Base-by-base conservation (phyloP, 768 basidiomycete species). In the Calocera viscosa region DNA sequence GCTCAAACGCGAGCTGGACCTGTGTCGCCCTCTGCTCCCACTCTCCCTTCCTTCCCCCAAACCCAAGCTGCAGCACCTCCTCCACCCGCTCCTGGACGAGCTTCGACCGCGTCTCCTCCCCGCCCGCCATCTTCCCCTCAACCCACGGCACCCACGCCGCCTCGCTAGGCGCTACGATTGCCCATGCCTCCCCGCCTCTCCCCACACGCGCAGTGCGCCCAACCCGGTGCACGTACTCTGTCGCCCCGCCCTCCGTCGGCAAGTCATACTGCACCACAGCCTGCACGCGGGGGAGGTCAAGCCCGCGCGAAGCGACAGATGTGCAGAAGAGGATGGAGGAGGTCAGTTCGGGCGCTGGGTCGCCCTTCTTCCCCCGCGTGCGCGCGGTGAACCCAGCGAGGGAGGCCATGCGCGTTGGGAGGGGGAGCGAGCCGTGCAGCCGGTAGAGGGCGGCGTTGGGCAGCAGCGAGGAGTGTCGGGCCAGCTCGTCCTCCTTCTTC, bases 151-250 rank as follows among this genome's bases (percentile, higher is more conserved):
- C 87, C 95, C 96, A 99, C 60, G 82, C 87, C 16, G 80, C 78
- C 77, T 99, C 96, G 70, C 84, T 89, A 0, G 94, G 94, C 1
- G 86, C 80, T 41, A 98, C 86, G 67, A 99, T 85, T 67, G 88
- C 87, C 94, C 94, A 97, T 1, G 94, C 92, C 75, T 98, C 92
- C 68, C 96, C 96, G 28, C 91, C 90, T 71, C 88, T 90, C 16
- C 96, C 96, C 8, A 89, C 94, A 75, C 96, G 91, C 16, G 96
- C 96, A 1, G 96, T 99, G 64, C 96, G 87, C 32, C 96, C 96
- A 8, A 98, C 91, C 60, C 96, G 85, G 78, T 99, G 96, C 11
- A 99, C 86, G 72, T 99, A 98, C 74, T 99, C 96, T 12, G 89
- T 96, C 30, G 87, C 87, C 11, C 96, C 95, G 19, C 94, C 91